Evolutionary conservation across 257 asterid species (phyloP).

Genomic region (Nicotiana undulata): DNA sequence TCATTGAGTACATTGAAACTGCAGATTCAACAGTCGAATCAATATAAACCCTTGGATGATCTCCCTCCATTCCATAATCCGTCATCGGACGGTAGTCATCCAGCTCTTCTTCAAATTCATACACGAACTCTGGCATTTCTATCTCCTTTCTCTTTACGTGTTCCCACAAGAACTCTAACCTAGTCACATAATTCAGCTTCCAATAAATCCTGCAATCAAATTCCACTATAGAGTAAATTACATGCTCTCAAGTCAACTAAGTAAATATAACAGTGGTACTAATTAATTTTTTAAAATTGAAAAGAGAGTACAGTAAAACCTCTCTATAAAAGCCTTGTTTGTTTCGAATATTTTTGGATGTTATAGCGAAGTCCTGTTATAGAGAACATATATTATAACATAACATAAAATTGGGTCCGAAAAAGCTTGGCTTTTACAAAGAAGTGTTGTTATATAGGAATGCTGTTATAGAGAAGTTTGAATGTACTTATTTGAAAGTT

Average conservation of each 20-base stretch:
- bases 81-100: conserved; percentile 35
- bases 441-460: no score
- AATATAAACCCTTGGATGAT: conserved; percentile 46
- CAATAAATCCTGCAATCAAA: conserved; percentile 34
- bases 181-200: conserved; percentile 52
- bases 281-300: not conserved
- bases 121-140: conserved; percentile 73
- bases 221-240: not conserved
- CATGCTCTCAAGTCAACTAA: not conserved
- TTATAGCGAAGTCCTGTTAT: no score
- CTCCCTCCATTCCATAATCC: conserved; percentile 76
- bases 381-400: no score
- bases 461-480: no score
- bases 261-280: not conserved
- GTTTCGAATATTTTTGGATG: no score
- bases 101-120: conserved; percentile 59
- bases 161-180: conserved; percentile 71
- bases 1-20: conserved; percentile 55
- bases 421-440: no score
- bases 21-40: conserved; percentile 30
- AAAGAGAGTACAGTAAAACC: no score
- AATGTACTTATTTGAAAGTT: no score
- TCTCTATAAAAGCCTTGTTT: no score
- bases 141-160: conserved; percentile 43
- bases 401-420: no score